Conservation (phyloP, 208 protist species). For the Tritrichomonas musculus region DNA sequence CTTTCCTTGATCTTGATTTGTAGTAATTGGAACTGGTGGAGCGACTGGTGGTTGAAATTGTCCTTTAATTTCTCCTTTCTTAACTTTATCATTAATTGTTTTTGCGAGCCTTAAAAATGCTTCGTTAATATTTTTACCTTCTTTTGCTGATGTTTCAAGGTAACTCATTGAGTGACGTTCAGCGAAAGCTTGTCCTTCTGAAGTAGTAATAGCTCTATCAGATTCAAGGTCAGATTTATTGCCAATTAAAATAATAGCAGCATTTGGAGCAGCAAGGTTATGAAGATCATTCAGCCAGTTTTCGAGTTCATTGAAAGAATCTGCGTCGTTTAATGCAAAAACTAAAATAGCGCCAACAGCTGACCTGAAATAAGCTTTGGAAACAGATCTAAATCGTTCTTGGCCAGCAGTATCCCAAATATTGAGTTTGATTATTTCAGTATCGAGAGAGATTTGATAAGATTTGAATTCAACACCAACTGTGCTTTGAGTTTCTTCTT, state of each 20-base stretch:
- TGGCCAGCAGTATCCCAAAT: constrained; percentile 26
- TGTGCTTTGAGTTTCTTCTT: background rate
- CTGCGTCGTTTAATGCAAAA: background rate
- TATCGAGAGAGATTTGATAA: background rate
- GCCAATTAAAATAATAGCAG: background rate
- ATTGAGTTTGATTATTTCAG: background rate
- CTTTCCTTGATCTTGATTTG: no score
- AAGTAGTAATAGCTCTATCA: background rate
- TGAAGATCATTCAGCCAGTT: constrained; percentile 10
- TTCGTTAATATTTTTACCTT: constrained; percentile 10
- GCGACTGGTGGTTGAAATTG: background rate
- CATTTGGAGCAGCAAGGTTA: background rate
- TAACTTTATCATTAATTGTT: background rate
- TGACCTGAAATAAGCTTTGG: background rate
- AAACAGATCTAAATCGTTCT: background rate
- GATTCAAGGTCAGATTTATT: background rate
- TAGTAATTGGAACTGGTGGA: background rate
- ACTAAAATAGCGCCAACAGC: background rate
- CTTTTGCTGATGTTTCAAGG: background rate
- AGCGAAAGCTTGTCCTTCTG: background rate
- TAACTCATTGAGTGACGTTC: background rate
- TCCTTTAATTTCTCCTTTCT: background rate
- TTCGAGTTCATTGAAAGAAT: constrained; percentile 21
- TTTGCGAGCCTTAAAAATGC: background rate
- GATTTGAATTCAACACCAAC: constrained; percentile 29